Percentiles rank a stretch among this genome's conserved stretches.
Evolutionary conservation across 1,284 basidiomycete genomes (phyloP).

Genomic region (Rhodotorula sp.): DNA sequence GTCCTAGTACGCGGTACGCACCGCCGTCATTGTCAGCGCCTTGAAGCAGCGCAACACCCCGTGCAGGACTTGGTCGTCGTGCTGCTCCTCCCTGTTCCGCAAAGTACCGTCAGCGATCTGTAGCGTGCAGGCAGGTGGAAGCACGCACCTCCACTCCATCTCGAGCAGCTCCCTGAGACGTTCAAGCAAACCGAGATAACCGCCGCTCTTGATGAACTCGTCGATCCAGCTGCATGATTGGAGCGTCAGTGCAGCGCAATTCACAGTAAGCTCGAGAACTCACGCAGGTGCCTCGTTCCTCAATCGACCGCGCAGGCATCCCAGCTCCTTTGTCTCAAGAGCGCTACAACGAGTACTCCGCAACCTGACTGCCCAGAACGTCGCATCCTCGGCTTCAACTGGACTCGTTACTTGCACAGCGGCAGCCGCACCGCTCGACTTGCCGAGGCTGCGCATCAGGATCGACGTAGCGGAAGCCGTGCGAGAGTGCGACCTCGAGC

Average conservation of each 20-base stretch:
- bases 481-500: slow-evolving; percentile 14
- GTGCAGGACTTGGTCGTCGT: slow-evolving; percentile 90
- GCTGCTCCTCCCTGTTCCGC: slow-evolving; percentile 72
- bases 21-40: slow-evolving; percentile 82
- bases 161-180: slow-evolving; percentile 88
- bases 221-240: slow-evolving; percentile 65
- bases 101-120: no score
- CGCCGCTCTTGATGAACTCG: slow-evolving; percentile 77
- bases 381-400: slow-evolving; percentile 10
- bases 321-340: slow-evolving; percentile 71
- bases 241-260: background rate
- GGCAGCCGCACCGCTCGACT: background rate
- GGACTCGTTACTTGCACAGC: background rate
- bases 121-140: background rate
- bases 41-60: slow-evolving; percentile 92
- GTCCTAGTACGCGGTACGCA: slow-evolving; percentile 57
- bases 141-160: slow-evolving; percentile 76
- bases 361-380: slow-evolving; percentile 25
- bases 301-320: slow-evolving; percentile 59
- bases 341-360: background rate
- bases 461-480: slow-evolving; percentile 6
- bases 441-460: slow-evolving; percentile 25
- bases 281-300: slow-evolving; percentile 78
- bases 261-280: slow-evolving; percentile 47
- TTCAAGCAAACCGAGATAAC: slow-evolving; percentile 77